phyloP scores from a whole-genome alignment of 176 grass and related monocot genomes.

The Carex cristatella region DNA sequence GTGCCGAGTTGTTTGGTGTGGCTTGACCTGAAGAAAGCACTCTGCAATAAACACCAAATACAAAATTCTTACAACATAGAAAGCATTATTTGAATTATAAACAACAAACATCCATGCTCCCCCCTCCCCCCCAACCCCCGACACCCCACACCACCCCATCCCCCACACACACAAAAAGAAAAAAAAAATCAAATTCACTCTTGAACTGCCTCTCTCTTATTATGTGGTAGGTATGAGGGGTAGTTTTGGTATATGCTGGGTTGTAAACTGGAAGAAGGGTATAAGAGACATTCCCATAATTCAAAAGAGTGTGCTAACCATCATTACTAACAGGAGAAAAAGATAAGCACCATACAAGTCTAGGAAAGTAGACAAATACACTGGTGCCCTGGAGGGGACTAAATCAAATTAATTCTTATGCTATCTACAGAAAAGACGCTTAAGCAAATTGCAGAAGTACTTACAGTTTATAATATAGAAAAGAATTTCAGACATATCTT shows the following conservation, averaged over 20 bases:
- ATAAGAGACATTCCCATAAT: not conserved
- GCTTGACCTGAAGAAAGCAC: slow-evolving; percentile 97
- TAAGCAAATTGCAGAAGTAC: not conserved
- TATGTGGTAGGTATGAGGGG: not conserved
- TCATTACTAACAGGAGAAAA: not conserved
- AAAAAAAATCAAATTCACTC: not conserved
- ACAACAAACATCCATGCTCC: not conserved
- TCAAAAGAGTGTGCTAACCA: not conserved
- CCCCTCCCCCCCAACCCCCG: too few relatives aligned
- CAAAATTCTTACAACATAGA: not conserved
- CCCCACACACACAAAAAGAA: too few relatives aligned
- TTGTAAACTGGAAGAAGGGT: not conserved
- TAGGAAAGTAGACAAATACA: not conserved
- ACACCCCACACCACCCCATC: too few relatives aligned
- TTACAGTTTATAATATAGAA: not conserved
- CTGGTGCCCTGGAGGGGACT: not conserved
- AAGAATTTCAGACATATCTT: not conserved
- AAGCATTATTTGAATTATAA: not conserved
- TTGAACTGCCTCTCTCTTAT: not conserved
- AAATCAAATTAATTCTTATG: not conserved
- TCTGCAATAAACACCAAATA: slow-evolving; percentile 33
- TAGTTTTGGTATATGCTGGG: not conserved
- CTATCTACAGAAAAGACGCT: not conserved
- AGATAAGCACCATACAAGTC: not conserved
- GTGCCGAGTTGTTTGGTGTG: slow-evolving; percentile 45